Evolutionary conservation across 768 basidiomycete species (phyloP), one percentile per base, ranked within the genome.

Genomic region (Boletellus sp.): DNA sequence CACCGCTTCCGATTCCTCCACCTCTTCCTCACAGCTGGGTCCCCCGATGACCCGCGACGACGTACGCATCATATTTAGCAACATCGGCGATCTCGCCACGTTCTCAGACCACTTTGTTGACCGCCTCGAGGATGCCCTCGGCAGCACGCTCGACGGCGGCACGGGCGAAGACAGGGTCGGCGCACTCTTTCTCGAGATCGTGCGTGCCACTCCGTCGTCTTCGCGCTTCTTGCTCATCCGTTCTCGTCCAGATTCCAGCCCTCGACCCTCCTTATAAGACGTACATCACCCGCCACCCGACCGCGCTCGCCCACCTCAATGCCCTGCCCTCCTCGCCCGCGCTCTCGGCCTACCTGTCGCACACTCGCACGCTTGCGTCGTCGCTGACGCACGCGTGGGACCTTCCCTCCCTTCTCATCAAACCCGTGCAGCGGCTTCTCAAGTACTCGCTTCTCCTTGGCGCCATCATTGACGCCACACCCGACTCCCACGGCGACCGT

Each of bases 391-490:
- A 91, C 60, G 89, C 92, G 3, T 94, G 92, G 86, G 95, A 99
- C 65, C 81, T 99, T 23, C 77, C 90, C 6, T 93, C 92, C 0
- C 79, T 97, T 34, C 85, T 99, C 52, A 97, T 99, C 69, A 97
- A 98, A 69, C 96, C 96, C 31, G 92, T 99, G 4, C 96, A 98
- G 63, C 84, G 95, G 15, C 78, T 97, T 47, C 83, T 97, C 55
- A 98, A 97, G 65, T 99, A 99, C 63, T 83, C 90, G 0, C 79
- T 98, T 9, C 78, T 99, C 24, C 80, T 99, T 31, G 70, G 72
- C 22, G 81, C 88, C 22, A 84, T 92, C 56, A 78, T 86, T 45
- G 81, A 85, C 43, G 85, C 84, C 60, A 92, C 90, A 0, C 81
- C 84, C 7, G 79, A 83, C 45, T 65, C 68, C 20, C 87, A 90